Evolutionary conservation across 176 grass and related monocot species (phyloP), one percentile per base, ranked within the genome.

Genomic region (Oryza nivara): DNA sequence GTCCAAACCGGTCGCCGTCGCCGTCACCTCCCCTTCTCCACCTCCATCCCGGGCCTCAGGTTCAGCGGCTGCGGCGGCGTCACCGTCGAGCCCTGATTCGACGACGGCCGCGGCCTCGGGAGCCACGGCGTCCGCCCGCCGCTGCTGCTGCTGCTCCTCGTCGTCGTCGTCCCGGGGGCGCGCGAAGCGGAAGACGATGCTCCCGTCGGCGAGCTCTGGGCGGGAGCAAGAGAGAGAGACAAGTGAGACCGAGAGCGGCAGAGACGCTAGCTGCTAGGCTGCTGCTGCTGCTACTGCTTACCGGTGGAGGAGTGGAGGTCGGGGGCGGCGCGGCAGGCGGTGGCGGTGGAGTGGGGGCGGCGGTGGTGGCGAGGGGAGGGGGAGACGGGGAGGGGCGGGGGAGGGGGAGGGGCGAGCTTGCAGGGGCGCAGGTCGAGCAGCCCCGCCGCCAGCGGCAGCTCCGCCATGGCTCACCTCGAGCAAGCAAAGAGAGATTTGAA

Each of bases 121-220:
- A 32, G 30, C 14, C 48, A 13, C 52, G 52, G 52, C 52, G 52
- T 20, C 66, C 30, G n/a, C 48, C 51, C 43, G 74, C 43, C 1
- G 40, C 40, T 41, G 7, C 7, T 16, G 7, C 7, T 16, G 11
- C 48, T 54, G 10, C 25, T 85, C 85, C 44, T 70, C 30, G 30
- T 32, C 30, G 30, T 32, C 30, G 30, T 68, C 12, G 35, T 84
- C 88, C 32, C 26, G 69, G 65, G 76, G 48, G 65, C 78, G 82
- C 6, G 63, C 76, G 80, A 97, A 97, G 72, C 65, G 85, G 86
- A 94, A 97, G 13, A 97, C 73, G 67, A 94, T 85, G 76, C 94
- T 97, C 41, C 92, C 94, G 80, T 97, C 94, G 28, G 85, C n/a
- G 40, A 85, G 85, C 83, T 97, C 94, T 97, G 61, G 48, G 51